Conservation (phyloP, 2,329 filamentous ascomycete genomes). For the Blumeriella jaapii region DNA sequence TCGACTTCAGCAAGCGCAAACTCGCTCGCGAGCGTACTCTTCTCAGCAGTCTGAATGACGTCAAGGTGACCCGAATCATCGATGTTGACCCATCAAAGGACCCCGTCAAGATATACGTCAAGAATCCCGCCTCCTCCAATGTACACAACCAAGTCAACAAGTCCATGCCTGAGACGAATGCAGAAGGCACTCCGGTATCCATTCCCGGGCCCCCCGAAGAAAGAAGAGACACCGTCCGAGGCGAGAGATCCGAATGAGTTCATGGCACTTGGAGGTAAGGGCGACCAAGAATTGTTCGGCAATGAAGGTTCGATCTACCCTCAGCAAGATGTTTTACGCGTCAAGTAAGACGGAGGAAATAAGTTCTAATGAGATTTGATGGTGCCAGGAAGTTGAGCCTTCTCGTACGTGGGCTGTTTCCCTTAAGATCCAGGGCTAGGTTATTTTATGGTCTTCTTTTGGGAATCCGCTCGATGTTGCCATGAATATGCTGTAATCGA, state of each 20-base stretch:
- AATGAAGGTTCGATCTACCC: slow-evolving; percentile 45
- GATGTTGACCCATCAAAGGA: slow-evolving; percentile 40
- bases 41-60: slow-evolving; percentile 69
- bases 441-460: no score
- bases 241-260: slow-evolving; percentile 64
- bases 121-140: slow-evolving; percentile 43
- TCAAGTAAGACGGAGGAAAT: slow-evolving; percentile 3
- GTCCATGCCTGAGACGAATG: slow-evolving; percentile 25
- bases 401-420: background rate
- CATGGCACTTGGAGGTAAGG: slow-evolving; percentile 72
- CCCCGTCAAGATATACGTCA: slow-evolving; percentile 62
- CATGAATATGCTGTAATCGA: slow-evolving; percentile 13
- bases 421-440: background rate
- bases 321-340: slow-evolving; percentile 26
- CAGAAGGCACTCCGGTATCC: slow-evolving; percentile 19
- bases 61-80: slow-evolving; percentile 49
- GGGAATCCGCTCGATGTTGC: slow-evolving; percentile 2
- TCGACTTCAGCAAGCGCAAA: slow-evolving; percentile 79
- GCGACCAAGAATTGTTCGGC: slow-evolving; percentile 67
- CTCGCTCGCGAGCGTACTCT: slow-evolving; percentile 73
- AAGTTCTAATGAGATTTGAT: background rate
- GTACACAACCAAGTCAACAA: slow-evolving; percentile 35
- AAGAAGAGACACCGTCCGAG: slow-evolving; percentile 56
- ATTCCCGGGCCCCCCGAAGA: slow-evolving; percentile 28
- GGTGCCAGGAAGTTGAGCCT: background rate